Conservation (phyloP, 176 grass and related monocot genomes). For the Hsuehochloa calcarea region DNA sequence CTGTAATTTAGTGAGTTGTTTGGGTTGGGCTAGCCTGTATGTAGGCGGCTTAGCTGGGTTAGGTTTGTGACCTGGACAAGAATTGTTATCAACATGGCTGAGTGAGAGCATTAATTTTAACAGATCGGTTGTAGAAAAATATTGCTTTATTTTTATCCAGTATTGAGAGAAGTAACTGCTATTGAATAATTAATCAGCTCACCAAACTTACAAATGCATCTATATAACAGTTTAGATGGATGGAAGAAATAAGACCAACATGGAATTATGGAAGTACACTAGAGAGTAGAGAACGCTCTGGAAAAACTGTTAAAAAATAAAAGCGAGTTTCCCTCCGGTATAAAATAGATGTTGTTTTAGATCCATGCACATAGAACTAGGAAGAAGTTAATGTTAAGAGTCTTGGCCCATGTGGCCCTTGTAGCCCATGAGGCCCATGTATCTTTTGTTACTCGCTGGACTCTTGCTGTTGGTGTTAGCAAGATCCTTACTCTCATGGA, state of each 20-base stretch:
- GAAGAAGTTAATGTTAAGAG: too few relatives aligned
- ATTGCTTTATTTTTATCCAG: neutral
- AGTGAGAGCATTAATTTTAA: neutral
- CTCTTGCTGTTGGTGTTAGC: too few relatives aligned
- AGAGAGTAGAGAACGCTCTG: neutral
- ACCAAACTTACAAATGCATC: neutral
- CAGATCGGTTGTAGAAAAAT: neutral
- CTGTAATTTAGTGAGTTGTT: neutral
- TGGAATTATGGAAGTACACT: neutral
- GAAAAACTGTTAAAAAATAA: neutral
- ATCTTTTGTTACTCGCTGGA: too few relatives aligned
- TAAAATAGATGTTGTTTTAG: neutral
- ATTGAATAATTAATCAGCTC: neutral
- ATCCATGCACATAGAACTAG: neutral
- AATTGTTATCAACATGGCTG: neutral
- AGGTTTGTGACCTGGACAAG: neutral
- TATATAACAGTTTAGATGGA: neutral
- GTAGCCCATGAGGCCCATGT: too few relatives aligned
- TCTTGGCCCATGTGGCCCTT: too few relatives aligned
- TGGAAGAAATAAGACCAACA: neutral
- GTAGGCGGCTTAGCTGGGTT: neutral
- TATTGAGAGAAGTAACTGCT: neutral
- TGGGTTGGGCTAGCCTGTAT: neutral
- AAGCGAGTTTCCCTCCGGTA: neutral
- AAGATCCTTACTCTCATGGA: too few relatives aligned